phyloP scores from a whole-genome alignment of 2,329 filamentous ascomycete genomes.

The Penicillium sp. region DNA sequence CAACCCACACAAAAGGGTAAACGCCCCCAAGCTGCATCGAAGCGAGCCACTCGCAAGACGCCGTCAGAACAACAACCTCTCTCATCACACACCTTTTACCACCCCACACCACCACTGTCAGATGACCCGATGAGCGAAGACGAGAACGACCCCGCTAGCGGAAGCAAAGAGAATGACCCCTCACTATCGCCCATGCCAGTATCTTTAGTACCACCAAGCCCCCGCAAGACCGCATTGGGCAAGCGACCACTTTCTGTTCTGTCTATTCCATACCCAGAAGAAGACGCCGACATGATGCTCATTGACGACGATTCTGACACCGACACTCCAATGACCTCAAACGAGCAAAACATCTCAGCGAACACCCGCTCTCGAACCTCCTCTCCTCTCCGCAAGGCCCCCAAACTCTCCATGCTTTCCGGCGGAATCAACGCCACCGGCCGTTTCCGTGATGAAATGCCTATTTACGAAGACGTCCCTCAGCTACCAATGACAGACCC shows the following conservation, averaged over 20 bases:
- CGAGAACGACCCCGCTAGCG: slow-evolving; percentile 29
- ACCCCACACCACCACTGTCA: slow-evolving; percentile 2
- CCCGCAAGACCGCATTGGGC: slow-evolving; percentile 37
- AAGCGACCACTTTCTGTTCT: slow-evolving; percentile 50
- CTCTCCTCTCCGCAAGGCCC: slow-evolving; percentile 38
- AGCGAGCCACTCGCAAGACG: slow-evolving; percentile 14
- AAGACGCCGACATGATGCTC: slow-evolving; percentile 36
- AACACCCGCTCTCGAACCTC: slow-evolving; percentile 29
- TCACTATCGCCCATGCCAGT: slow-evolving; percentile 43
- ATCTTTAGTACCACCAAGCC: slow-evolving; percentile 37
- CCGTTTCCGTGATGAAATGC: slow-evolving; percentile 29
- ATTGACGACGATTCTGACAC: slow-evolving; percentile 30
- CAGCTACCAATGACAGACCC: slow-evolving; percentile 15
- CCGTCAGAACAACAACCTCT: neutral
- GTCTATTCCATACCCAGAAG: slow-evolving; percentile 32
- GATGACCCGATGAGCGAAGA: slow-evolving; percentile 20
- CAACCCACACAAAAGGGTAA: slow-evolving; percentile 19
- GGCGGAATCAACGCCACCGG: slow-evolving; percentile 26
- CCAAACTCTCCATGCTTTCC: slow-evolving; percentile 32
- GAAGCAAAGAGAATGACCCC: slow-evolving; percentile 54
- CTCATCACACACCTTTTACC: neutral
- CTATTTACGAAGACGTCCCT: slow-evolving; percentile 37
- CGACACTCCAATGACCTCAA: slow-evolving; percentile 35
- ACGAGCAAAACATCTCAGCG: slow-evolving; percentile 46
- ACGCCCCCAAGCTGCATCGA: slow-evolving; percentile 10